Percentiles rank a stretch among this genome's conserved stretches.
Evolutionary conservation across 2,329 filamentous ascomycete species (phyloP).

Genomic region (Dactylellina haptotyla): DNA sequence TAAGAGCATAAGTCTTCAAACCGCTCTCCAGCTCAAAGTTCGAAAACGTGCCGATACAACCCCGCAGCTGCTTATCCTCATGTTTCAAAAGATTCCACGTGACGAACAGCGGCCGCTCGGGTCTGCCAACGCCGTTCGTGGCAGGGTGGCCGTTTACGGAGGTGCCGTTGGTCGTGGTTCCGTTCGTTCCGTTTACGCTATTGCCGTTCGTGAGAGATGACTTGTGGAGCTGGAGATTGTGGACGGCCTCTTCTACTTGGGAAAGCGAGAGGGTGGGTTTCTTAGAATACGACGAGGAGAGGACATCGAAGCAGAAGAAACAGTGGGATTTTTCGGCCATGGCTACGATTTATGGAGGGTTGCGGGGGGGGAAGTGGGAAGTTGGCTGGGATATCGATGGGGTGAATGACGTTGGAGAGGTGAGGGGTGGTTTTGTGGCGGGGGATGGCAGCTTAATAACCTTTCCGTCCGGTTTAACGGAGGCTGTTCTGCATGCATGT

Average conservation of each 20-base stretch:
- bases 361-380: neutral
- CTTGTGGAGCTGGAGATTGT: conserved; percentile 63
- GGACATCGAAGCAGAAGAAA: conserved; percentile 89
- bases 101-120: conserved; percentile 82
- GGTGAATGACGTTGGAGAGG: neutral
- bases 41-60: conserved; percentile 96
- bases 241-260: conserved; percentile 76
- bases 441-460: too few species aligned
- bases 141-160: conserved; percentile 18
- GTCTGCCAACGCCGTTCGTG: conserved; percentile 59
- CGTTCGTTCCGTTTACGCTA: conserved; percentile 59
- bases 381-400: conserved; percentile 10
- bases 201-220: conserved; percentile 20
- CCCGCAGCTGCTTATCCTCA: conserved; percentile 69
- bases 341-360: conserved; percentile 31
- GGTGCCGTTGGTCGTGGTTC: conserved; percentile 36
- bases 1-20: conserved; percentile 81
- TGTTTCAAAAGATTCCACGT: conserved; percentile 82
- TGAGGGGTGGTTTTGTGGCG: too few species aligned
- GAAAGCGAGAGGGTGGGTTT: conserved; percentile 70
- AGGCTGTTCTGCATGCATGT: neutral
- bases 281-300: conserved; percentile 78
- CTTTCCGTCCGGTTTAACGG: too few species aligned
- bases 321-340: conserved; percentile 92
- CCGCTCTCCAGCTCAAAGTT: conserved; percentile 76